Evolutionary conservation across 495 filamentous ascomycete species (phyloP), one percentile per base, ranked within the genome.

Genomic region (Acidiella bohemica): DNA sequence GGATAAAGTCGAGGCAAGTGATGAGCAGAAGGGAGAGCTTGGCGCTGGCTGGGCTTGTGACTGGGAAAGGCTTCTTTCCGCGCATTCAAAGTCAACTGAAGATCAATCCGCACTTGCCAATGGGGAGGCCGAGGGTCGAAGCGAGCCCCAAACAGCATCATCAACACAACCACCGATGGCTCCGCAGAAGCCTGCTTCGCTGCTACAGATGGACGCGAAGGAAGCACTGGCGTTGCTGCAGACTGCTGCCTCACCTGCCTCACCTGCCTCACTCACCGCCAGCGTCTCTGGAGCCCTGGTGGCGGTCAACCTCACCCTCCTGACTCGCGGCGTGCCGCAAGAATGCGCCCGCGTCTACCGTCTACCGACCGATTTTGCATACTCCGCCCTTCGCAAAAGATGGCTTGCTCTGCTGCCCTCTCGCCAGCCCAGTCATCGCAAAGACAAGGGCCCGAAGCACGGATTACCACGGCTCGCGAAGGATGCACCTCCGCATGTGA

Each of bases 21-120:
- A 72, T 36, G 78, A 71, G 3, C 73, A 72, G 32, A 92, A 76
- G 50, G 88, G 90, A 2, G 90, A 96, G 53, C 55, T 93, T 28
- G 90, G 90, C 2, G 58, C 67, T 36, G 86, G 86, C 1, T 86
- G 82, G 75, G 73, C 75, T 13, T 95, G 87, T 63, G 88, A 95
- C 54, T 96, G 85, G 71, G 80, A 83, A 47, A 60, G 62, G 41
- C 66, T 90, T 16, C 60, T 76, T 21, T 6, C 17, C 32, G 50
- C 47, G 4, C 11, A 4, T 24, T 26, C 39, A 4, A 20, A 31
- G 9, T n/a, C 5, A 17, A 19, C 6, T 20, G n/a, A 14, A 8
- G 40, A 36, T 5, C 16, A 36, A 7, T 36, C 7, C 16, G 20
- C 17, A 36, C 5, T 5, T 20, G 5, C 5, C 36, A 7, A 4